Evolutionary conservation across 2,329 filamentous ascomycete genomes (phyloP).

Genomic region (Aspergillus oerlinghausenensis): DNA sequence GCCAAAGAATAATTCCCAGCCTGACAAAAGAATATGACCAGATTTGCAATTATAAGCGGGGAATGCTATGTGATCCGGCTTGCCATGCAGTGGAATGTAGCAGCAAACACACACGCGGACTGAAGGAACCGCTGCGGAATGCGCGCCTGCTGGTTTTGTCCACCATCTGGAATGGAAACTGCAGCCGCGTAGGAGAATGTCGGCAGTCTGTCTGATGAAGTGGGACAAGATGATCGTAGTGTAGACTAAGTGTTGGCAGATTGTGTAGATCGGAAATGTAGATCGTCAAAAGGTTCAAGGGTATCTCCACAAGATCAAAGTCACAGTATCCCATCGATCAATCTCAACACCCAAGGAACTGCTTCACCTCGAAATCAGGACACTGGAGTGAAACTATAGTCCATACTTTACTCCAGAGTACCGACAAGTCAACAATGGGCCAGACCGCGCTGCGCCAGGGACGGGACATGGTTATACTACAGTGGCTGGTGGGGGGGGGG

Average conservation of each 20-base stretch:
- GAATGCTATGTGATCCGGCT: conserved; percentile 14
- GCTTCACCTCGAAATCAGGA: neutral
- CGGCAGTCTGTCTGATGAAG: neutral
- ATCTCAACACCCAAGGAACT: neutral
- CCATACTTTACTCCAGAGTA: neutral
- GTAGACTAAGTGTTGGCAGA: neutral
- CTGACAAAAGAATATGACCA: neutral
- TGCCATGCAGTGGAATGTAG: conserved; percentile 20
- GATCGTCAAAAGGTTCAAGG: neutral
- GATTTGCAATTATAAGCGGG: conserved; percentile 13
- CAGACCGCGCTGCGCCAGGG: neutral
- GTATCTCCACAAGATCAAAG: neutral
- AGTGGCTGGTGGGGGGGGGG: no score
- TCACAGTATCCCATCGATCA: neutral
- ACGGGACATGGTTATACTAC: conserved; percentile 7
- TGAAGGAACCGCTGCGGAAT: conserved; percentile 12
- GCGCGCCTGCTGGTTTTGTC: conserved; percentile 5
- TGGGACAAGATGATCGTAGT: neutral
- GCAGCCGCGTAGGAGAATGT: conserved; percentile 1
- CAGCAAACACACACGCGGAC: conserved; percentile 1
- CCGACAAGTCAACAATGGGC: neutral
- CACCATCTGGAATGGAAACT: conserved; percentile 16
- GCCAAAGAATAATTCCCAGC: neutral
- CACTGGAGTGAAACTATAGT: neutral
- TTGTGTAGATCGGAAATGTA: neutral